A percentile compares a stretch with the other conserved stretches of the same genome.
Conservation (phyloP, 257 asterid genomes). For the Primulina tabacum region DNA sequence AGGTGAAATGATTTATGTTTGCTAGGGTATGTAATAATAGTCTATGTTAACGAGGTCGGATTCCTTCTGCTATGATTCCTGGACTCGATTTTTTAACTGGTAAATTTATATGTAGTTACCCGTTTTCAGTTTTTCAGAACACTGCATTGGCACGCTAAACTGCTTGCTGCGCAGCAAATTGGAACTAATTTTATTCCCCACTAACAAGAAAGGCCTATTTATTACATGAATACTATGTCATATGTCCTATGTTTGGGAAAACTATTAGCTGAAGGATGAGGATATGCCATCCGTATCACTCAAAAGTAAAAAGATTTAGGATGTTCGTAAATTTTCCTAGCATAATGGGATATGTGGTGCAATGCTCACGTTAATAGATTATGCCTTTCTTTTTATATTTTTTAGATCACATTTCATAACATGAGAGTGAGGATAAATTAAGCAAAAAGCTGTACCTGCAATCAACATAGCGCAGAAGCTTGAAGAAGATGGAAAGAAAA, state of each 20-base stretch:
- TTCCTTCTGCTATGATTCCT: not conserved
- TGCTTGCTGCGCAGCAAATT: too few species aligned
- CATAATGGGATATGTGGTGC: too few species aligned
- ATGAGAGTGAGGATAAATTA: too few species aligned
- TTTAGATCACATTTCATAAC: too few species aligned
- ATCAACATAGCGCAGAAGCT: not conserved
- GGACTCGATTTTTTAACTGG: conserved; percentile 8
- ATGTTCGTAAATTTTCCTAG: too few species aligned
- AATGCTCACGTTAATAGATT: too few species aligned
- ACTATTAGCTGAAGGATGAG: too few species aligned
- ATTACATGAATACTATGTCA: not conserved
- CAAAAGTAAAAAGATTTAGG: too few species aligned
- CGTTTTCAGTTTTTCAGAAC: not conserved
- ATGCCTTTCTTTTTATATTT: too few species aligned
- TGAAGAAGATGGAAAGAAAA: conserved; percentile 14
- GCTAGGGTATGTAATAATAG: conserved; percentile 1
- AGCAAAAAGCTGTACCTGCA: too few species aligned
- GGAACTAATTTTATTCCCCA: not conserved
- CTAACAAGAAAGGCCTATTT: not conserved
- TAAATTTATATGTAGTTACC: not conserved
- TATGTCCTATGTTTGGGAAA: not conserved
- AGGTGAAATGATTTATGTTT: not conserved
- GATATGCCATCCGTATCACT: too few species aligned
- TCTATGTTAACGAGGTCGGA: conserved; percentile 9
- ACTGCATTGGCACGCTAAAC: too few species aligned